A percentile compares a stretch with the other conserved stretches of the same genome.
phyloP scores from a whole-genome alignment of 139 green algal species.

The Haematococcus lacustris region DNA sequence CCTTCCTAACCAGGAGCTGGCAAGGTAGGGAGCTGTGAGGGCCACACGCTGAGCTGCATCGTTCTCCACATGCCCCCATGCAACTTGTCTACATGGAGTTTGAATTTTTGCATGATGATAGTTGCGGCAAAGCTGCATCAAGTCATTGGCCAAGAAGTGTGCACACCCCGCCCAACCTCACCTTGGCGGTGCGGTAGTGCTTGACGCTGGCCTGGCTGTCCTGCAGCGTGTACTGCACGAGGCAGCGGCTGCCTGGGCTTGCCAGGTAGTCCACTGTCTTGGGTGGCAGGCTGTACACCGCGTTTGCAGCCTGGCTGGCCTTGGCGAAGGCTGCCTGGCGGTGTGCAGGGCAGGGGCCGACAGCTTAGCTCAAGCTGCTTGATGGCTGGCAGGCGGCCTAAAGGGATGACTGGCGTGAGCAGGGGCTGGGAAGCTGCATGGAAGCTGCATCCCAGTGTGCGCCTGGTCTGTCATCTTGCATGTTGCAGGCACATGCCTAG shows the following conservation, averaged over 20 bases:
- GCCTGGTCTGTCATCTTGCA: neutral
- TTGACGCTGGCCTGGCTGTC: neutral
- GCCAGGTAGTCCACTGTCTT: constrained; percentile 13
- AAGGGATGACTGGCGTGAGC: neutral
- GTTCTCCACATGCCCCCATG: too few species aligned
- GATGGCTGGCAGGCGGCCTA: too few species aligned
- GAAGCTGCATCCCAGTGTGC: neutral
- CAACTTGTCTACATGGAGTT: too few species aligned
- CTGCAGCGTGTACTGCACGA: neutral
- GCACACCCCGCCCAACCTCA: neutral
- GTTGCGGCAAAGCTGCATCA: too few species aligned
- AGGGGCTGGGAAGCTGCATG: neutral
- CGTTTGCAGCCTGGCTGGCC: constrained; percentile 15
- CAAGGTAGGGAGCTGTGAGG: too few species aligned
- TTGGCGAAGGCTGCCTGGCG: constrained; percentile 16
- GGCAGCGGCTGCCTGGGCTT: neutral
- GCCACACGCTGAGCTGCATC: too few species aligned
- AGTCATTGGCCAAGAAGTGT: neutral
- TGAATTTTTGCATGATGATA: too few species aligned
- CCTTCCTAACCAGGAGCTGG: too few species aligned
- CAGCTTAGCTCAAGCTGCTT: too few species aligned
- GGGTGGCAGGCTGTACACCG: constrained; percentile 27
- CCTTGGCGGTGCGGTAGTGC: neutral
- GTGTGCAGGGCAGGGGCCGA: too few species aligned
- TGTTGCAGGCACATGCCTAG: neutral